Conservation (phyloP, 2,329 filamentous ascomycete genomes). For the Diaporthe sp. region DNA sequence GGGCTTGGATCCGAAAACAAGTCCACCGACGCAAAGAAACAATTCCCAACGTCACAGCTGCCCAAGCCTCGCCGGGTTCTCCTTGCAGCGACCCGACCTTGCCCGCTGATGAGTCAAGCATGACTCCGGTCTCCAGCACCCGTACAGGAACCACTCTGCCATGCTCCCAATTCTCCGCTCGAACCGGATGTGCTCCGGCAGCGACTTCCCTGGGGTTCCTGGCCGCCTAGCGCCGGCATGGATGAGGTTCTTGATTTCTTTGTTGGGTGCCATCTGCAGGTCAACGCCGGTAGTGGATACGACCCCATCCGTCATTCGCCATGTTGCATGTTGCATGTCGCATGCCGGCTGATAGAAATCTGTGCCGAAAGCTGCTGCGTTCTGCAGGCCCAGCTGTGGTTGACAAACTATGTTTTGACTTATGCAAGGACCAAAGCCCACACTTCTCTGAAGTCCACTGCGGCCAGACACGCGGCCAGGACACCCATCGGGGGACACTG, state of each 20-base stretch:
- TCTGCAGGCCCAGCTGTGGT: slow-evolving; percentile 10
- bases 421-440: slow-evolving; percentile 15
- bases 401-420: slow-evolving; percentile 20
- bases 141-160: slow-evolving; percentile 21
- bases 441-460: slow-evolving; percentile 31
- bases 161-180: slow-evolving; percentile 36
- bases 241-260: slow-evolving; percentile 14
- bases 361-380: slow-evolving; percentile 32
- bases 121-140: slow-evolving; percentile 26
- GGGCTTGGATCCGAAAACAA: slow-evolving; percentile 38
- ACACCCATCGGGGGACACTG: slow-evolving; percentile 19
- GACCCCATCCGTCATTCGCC: slow-evolving; percentile 34
- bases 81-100: slow-evolving; percentile 24
- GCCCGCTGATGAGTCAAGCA: slow-evolving; percentile 36
- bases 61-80: slow-evolving; percentile 28
- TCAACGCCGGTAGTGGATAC: slow-evolving; percentile 33
- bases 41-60: slow-evolving; percentile 18
- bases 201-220: slow-evolving; percentile 1
- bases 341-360: slow-evolving; percentile 39
- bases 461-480: slow-evolving; percentile 38
- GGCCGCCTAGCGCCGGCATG: slow-evolving; percentile 26
- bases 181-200: slow-evolving; percentile 34
- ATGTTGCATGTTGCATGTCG: slow-evolving; percentile 35
- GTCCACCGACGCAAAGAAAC: slow-evolving; percentile 22
- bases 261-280: slow-evolving; percentile 25